Conservation (phyloP, 306 rosid genomes). For the Spatholobus suberectus region DNA sequence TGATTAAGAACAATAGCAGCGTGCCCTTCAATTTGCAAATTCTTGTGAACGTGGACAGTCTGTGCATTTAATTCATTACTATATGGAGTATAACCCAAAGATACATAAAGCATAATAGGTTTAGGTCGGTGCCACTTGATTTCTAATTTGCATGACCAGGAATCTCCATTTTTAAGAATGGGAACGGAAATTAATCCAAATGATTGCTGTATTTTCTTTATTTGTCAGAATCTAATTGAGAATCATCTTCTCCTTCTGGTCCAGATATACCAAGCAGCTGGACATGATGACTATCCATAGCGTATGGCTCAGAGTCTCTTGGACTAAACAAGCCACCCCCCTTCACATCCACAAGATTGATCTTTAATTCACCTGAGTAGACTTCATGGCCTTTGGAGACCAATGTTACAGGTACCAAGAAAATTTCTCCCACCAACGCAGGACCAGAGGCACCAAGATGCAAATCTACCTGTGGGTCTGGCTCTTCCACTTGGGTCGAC, state of each 20-base stretch:
- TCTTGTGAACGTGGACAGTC: slow-evolving; percentile 81
- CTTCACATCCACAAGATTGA: slow-evolving; percentile 91
- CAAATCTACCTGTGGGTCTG: slow-evolving; percentile 83
- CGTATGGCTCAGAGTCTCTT: slow-evolving; percentile 67
- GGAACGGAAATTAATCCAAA: slow-evolving; percentile 94
- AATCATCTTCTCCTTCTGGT: slow-evolving; percentile 71
- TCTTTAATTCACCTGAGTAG: slow-evolving; percentile 88
- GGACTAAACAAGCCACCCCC: slow-evolving; percentile 98
- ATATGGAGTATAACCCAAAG: slow-evolving; percentile 74
- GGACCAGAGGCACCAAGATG: slow-evolving; percentile 79
- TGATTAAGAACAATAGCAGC: slow-evolving; percentile 73
- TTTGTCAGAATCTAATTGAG: slow-evolving; percentile 63
- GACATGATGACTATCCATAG: slow-evolving; percentile 78
- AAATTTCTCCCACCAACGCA: slow-evolving; percentile 88
- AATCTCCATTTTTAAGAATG: slow-evolving; percentile 69
- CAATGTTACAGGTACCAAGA: slow-evolving; percentile 80
- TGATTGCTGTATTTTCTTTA: slow-evolving; percentile 79
- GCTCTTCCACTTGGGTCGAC: slow-evolving; percentile 91
- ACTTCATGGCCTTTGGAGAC: slow-evolving; percentile 80
- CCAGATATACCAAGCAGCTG: slow-evolving; percentile 89
- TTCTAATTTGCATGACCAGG: slow-evolving; percentile 93
- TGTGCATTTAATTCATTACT: slow-evolving; percentile 59
- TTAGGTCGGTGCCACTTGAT: slow-evolving; percentile 95
- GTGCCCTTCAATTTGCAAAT: slow-evolving; percentile 94
- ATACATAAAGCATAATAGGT: slow-evolving; percentile 89